A percentile compares a stretch with the other conserved stretches of the same genome.
These are phyloP conservation scores for Nakaseomyces glabratus DNA, from an alignment of 1,139 yeast species.

Conservation along the genomic window DNA sequence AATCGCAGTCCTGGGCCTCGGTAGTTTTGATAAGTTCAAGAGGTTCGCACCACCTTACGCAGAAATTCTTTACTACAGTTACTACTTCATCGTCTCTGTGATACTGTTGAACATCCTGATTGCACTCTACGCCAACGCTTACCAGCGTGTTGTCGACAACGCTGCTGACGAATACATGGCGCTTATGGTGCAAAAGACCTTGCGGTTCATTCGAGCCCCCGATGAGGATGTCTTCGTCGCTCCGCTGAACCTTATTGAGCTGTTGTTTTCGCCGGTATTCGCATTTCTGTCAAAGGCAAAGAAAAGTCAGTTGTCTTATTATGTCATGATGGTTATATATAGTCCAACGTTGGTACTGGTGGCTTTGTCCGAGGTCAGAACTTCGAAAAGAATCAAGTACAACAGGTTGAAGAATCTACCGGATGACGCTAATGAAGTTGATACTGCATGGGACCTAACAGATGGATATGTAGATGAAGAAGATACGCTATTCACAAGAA, in stretches of 20 bases:
- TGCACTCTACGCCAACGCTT: constrained; percentile 80
- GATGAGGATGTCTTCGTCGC: constrained; percentile 81
- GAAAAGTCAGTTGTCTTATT: constrained; percentile 36
- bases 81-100: constrained; percentile 65
- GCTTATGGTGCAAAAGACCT: constrained; percentile 72
- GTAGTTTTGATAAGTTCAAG: constrained; percentile 62
- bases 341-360: constrained; percentile 57
- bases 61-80: constrained; percentile 61
- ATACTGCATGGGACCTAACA: constrained; percentile 73
- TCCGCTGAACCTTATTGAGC: constrained; percentile 69
- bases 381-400: constrained; percentile 62
- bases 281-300: constrained; percentile 14
- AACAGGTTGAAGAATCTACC: constrained; percentile 57
- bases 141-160: constrained; percentile 70
- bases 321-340: constrained; percentile 56
- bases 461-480: constrained; percentile 56
- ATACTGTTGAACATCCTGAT: constrained; percentile 70
- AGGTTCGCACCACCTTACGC: constrained; percentile 81
- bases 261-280: constrained; percentile 37
- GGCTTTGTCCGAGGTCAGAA: constrained; percentile 53
- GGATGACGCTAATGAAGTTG: constrained; percentile 75
- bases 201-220: constrained; percentile 79
- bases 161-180: constrained; percentile 82
- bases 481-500: constrained; percentile 27
- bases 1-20: constrained; percentile 63